Percentiles rank a stretch among this genome's conserved stretches.
These are phyloP conservation scores for Lagenaria siceraria DNA, from an alignment of 306 rosid genomes.

Conservation along the genomic window DNA sequence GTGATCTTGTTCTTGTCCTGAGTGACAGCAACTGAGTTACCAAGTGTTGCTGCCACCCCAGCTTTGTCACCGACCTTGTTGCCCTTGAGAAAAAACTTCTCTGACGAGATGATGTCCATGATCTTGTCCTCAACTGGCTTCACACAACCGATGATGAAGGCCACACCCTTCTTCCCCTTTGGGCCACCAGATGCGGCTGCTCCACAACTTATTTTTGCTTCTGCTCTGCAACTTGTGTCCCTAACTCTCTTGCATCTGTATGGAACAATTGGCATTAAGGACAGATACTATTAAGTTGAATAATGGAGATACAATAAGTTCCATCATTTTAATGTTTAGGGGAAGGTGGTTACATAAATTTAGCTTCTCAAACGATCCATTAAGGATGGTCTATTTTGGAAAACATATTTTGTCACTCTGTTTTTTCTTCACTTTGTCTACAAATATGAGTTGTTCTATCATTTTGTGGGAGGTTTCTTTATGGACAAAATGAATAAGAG, in stretches of 20 bases:
- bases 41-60: conserved; percentile 29
- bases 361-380: neutral
- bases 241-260: neutral
- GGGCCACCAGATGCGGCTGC: conserved; percentile 31
- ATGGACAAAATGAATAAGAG: neutral
- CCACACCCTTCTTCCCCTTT: conserved; percentile 80
- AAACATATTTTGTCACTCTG: neutral
- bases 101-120: conserved; percentile 84
- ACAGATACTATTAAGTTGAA: neutral
- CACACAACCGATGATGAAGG: conserved; percentile 67
- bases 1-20: conserved; percentile 62
- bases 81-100: conserved; percentile 86
- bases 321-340: neutral
- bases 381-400: neutral
- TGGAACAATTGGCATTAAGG: neutral
- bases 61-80: conserved; percentile 92
- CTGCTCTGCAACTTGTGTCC: neutral
- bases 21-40: conserved; percentile 39
- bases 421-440: neutral
- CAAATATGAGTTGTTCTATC: neutral
- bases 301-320: neutral
- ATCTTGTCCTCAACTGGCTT: conserved; percentile 95
- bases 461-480: neutral
- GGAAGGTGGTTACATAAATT: neutral
- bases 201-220: conserved; percentile 66